Evolutionary conservation across 2,329 filamentous ascomycete genomes (phyloP), one percentile per base, ranked within the genome.

Genomic region (Fusarium gaditjirri): DNA sequence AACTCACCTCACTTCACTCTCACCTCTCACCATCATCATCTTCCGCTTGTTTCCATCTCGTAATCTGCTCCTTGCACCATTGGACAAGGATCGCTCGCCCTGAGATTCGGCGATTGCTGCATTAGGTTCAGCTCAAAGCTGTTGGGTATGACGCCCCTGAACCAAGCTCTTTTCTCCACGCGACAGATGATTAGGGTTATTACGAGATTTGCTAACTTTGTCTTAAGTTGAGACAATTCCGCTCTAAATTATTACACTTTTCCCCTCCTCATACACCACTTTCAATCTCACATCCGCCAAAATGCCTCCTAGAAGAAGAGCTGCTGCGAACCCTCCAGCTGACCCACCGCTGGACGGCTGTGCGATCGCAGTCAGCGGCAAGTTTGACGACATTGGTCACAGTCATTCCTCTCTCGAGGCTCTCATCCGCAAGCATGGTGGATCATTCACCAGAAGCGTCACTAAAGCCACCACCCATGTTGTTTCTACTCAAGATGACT

Each of bases 331-430:
- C 21, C 52, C 75, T 6, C 61, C 76, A 33, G 75, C 71, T 41
- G 66, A 72, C 27, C 71, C 67, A 33, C 81, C 87, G 0, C 81
- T 91, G 7, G 79, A 83, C 4, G 86, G 85, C 8, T 85, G 81
- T 72, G 81, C 82, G 10, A 82, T 93, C 47, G 87, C 86, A 27
- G 78, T 92, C 31, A 90, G 88, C 62, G 91, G 91, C 66, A 87
- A 86, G 9, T 90, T 93, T 72, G 81, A 86, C 3, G 82, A 83
- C 10, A 79, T 83, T 31, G 87, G 84, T 6, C 90, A 93, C 68
- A 78, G 79, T 23, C 79, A 93, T 67, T 73, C 79, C 10, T 78
- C 80, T 1, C 78, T 90, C 8, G 84, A 88, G 68, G 76, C 79
- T 27, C 79, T 84, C 50, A 82, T 90, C 58, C 80, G 77, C 16